Evolutionary conservation across 1,284 basidiomycete species (phyloP), one percentile per base, ranked within the genome.

Genomic region (Cystobasidium pallidum): DNA sequence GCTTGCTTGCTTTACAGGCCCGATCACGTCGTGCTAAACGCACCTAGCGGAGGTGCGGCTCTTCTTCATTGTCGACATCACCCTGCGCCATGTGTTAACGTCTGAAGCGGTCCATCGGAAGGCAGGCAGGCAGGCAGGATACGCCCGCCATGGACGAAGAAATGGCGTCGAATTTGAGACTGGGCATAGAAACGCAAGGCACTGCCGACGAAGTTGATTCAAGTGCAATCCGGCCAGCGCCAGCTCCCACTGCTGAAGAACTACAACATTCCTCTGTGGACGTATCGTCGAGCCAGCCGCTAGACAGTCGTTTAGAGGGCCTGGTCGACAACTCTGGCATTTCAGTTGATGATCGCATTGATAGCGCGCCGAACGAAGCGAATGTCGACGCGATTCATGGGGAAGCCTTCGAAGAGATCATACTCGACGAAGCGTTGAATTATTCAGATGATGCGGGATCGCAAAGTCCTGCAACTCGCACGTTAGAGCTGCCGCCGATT

Each of bases 121-220:
- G 52, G 11, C 54, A 7, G 32, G 28, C 19, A 10, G 30, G 10
- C 54, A 32, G n/a, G 54, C 28, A 19, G 24, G 13, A 24, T 28
- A 34, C 34, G 39, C 30, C 30, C 55, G 28, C 4, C 11, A 65
- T 65, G 62, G 62, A 65, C 49, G 41, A 47, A 43, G 62, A 65
- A 30, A 51, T 24, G 15, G 62, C 32, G 43, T 61, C 58, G 8
- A 61, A 61, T 39, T 17, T 65, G 28, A 24, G 52, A 34, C 17
- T 49, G 19, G 49, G 43, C 10, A 10, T 41, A 6, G 51, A 66
- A 30, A 52, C 49, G 19, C 41, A 45, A 43, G 67, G 67, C 19
- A 70, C 67, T n/a, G 43, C 67, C 39, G 67, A 70, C 47, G 67
- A 70, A 39, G 67, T 70, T 36, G 67, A 70, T 39, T 47, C 49